Base-by-base conservation (phyloP, 2,329 filamentous ascomycete genomes). In the Zymoseptoria pseudotritici region DNA sequence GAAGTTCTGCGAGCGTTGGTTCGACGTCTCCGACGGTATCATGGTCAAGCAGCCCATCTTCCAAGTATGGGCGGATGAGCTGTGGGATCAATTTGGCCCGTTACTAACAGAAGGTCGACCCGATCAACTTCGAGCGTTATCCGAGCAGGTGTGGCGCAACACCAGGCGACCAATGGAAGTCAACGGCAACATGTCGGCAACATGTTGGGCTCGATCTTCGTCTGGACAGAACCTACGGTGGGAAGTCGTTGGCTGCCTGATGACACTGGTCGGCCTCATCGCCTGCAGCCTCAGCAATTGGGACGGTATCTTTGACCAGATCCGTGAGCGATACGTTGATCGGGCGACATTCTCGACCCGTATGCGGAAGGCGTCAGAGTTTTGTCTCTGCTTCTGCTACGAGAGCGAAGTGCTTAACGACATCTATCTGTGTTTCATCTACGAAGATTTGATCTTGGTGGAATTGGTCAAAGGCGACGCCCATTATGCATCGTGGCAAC, bases 331-430 rank as follows among this genome's bases (percentile, higher is more conserved):
- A 51, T 77, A 77, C 8, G 71, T 75, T 19, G 68, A 67, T 53
- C 63, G 70, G 0, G 77, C 80, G 0, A 76, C 80, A 0, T 83
- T 84, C 53, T 78, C 79, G 0, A 83, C 72, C 21, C 66, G 69
- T 11, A 71, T 71, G 69, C 62, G 69, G 4, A 71, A 68, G 58
- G 69, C 67, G 10, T 70, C 70, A 7, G 71, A 74, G 59, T 66
- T 64, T 24, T 72, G 70, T 53, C 62, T 72, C 21, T 72, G 69
- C 57, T 73, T 72, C 61, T 73, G 70, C 61, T 71, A 72, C 54
- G 71, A 74, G 46, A 65, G 68, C 46, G 72, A 73, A 56, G 69
- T 68, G 2, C 61, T 72, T 1, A 74, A 72, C 57, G 71, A 72
- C 50, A 63, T 72, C 36, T 73, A 72, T 56, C 57, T 72, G 2